phyloP scores from a whole-genome alignment of 148 eudicot species.

The Nepenthes gracilis region DNA sequence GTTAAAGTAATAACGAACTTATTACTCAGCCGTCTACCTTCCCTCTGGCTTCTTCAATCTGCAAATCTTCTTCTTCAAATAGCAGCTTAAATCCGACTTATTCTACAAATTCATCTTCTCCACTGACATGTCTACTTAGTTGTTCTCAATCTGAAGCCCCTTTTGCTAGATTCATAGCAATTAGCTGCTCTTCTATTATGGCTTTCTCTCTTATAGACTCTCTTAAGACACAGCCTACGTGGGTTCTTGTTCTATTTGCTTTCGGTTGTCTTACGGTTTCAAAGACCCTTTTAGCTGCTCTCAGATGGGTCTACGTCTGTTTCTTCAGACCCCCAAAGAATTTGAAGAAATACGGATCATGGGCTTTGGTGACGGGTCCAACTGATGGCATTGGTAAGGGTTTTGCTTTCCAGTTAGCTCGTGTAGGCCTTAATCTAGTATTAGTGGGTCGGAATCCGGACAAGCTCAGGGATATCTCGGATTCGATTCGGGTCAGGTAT shows the following conservation, averaged over 20 bases:
- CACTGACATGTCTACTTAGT: too few species aligned
- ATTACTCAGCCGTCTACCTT: slow-evolving; percentile 18
- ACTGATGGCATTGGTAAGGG: slow-evolving; percentile 95
- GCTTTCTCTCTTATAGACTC: slow-evolving; percentile 13
- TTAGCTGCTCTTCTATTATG: too few species aligned
- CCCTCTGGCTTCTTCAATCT: background rate
- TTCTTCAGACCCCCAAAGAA: slow-evolving; percentile 74
- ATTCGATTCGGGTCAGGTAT: slow-evolving; percentile 32
- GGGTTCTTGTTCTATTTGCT: slow-evolving; percentile 34
- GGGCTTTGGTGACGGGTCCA: slow-evolving; percentile 91
- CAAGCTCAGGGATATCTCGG: slow-evolving; percentile 62
- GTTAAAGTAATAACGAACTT: background rate
- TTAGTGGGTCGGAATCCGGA: slow-evolving; percentile 77
- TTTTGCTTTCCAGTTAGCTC: slow-evolving; percentile 75
- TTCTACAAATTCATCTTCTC: too few species aligned
- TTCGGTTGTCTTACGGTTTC: slow-evolving; percentile 34
- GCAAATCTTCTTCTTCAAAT: too few species aligned
- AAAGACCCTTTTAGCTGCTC: slow-evolving; percentile 25
- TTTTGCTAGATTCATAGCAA: too few species aligned
- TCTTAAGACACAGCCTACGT: slow-evolving; percentile 53
- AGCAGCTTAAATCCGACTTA: too few species aligned
- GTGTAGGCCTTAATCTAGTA: slow-evolving; percentile 59
- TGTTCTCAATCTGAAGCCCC: too few species aligned
- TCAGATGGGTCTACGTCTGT: slow-evolving; percentile 63
- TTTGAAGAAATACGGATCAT: slow-evolving; percentile 83